Base-by-base conservation (phyloP, 305 asterid genomes). In the Lippia alba region DNA sequence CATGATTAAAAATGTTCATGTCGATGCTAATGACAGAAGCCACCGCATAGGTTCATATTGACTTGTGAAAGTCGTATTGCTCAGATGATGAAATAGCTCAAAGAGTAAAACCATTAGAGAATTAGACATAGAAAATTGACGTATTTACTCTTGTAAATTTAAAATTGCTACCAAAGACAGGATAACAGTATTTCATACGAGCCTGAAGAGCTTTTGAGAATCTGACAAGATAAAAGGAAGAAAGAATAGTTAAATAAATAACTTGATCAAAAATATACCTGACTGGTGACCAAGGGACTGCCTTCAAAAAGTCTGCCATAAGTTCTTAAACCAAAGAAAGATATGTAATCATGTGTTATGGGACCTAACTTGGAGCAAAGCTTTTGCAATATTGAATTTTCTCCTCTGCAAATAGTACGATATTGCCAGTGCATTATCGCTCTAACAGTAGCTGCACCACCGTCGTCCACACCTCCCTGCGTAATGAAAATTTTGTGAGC, bases 351-450 rank as follows among this genome's bases (percentile, higher is more conserved):
- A 66, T 83, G 81, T 18, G 89, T 48, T 59, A 81, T 17, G 14
- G 87, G 76, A 73, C 99, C 99, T 81, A 94, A 74, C 74, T 85
- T 73, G 66, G 86, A 81, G 82, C 69, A 67, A 72, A 94, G 97
- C 70, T 81, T 94, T 74, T 91, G 89, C 82, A 94, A 60, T 85
- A 91, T 86, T 46, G 99, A 94, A 74, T 78, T 78, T 71, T 84
- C 89, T 53, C 91, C 90, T 77, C 92, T 80, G 81, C 87, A 88
- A 83, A 94, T 91, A 8, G 99, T 88, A 70, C 96, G 91, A 74
- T 91, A 91, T 67, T 94, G 99, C 99, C 99, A 94, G 70, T 94
- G 99, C 96, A 89, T 88, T 74, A 94, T 76, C 74, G 97, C 99
- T 82, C 99, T 81, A 71, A 94, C 97, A 46, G 99, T 87, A 71